Conservation (phyloP, 2,329 filamentous ascomycete species). For the Cladobotryum protrusum region DNA sequence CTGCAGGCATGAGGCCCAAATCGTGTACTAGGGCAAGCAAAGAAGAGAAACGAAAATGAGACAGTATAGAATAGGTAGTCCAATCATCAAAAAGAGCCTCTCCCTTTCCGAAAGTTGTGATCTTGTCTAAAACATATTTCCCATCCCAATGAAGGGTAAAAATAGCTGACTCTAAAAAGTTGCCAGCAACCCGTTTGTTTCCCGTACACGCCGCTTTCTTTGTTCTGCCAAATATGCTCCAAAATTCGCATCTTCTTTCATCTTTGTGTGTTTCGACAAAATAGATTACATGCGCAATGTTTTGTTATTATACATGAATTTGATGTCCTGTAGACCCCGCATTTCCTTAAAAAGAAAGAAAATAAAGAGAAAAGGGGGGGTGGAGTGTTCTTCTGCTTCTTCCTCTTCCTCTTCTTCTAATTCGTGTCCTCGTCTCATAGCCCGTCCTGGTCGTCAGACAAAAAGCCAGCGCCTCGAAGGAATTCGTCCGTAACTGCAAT, state of each 20-base stretch:
- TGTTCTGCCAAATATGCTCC: neutral
- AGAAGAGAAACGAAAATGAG: neutral
- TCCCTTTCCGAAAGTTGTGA: constrained; percentile 1
- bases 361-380: neutral
- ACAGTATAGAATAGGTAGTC: constrained; percentile 6
- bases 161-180: neutral
- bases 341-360: neutral
- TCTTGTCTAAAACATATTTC: constrained; percentile 5
- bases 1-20: neutral
- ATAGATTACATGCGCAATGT: constrained; percentile 12
- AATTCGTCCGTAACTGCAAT: neutral
- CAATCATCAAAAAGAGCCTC: constrained; percentile 2
- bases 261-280: constrained; percentile 8
- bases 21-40: neutral
- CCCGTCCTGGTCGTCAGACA: neutral
- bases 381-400: neutral
- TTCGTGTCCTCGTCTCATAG: neutral
- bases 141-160: constrained; percentile 2
- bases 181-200: neutral
- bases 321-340: neutral
- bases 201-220: constrained; percentile 5
- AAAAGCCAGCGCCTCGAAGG: neutral
- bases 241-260: constrained; percentile 1
- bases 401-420: neutral
- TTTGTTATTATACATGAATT: constrained; percentile 9